Percentiles rank a stretch among this genome's conserved stretches.
Conservation (phyloP, 1,139 yeast species). For the Suhomyces yuchorum region DNA sequence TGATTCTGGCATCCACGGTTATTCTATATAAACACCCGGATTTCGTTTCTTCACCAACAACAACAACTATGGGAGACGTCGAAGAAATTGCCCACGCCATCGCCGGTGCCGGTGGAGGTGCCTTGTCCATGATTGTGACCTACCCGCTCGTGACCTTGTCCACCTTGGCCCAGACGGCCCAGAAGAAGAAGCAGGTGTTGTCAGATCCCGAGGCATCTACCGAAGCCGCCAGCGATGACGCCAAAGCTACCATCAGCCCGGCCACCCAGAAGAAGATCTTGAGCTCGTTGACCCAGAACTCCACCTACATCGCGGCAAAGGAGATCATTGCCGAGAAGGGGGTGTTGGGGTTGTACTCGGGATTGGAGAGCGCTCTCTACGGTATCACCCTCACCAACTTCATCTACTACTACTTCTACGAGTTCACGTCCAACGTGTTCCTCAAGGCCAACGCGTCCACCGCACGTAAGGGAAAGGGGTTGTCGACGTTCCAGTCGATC, state of each 20-base stretch:
- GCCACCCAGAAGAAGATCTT: slow-evolving; percentile 25
- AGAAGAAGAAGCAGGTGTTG: slow-evolving; percentile 38
- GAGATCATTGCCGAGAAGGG: slow-evolving; percentile 65
- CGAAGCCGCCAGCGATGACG: slow-evolving; percentile 5
- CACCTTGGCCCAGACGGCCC: slow-evolving; percentile 76
- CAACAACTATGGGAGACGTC: slow-evolving; percentile 31
- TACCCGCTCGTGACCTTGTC: slow-evolving; percentile 84
- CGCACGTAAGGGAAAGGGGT: slow-evolving; percentile 37
- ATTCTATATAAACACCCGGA: not conserved
- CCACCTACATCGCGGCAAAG: slow-evolving; percentile 39
- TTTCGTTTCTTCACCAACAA: not conserved
- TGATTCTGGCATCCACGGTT: slow-evolving; percentile 8
- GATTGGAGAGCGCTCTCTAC: slow-evolving; percentile 82
- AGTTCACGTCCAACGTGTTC: slow-evolving; percentile 61
- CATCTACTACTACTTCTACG: slow-evolving; percentile 89
- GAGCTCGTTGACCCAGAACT: slow-evolving; percentile 22
- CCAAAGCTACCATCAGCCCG: slow-evolving; percentile 15
- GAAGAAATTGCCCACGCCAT: slow-evolving; percentile 79
- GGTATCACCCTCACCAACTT: slow-evolving; percentile 88
- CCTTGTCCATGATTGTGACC: slow-evolving; percentile 79
- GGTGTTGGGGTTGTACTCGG: slow-evolving; percentile 73
- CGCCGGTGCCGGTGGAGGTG: slow-evolving; percentile 94
- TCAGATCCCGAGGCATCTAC: slow-evolving; percentile 18
- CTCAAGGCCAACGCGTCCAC: slow-evolving; percentile 37
- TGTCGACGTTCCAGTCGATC: slow-evolving; percentile 72